Evolutionary conservation across 192 early-diverging fungal species (phyloP).

Genomic region (Podila clonocystis): DNA sequence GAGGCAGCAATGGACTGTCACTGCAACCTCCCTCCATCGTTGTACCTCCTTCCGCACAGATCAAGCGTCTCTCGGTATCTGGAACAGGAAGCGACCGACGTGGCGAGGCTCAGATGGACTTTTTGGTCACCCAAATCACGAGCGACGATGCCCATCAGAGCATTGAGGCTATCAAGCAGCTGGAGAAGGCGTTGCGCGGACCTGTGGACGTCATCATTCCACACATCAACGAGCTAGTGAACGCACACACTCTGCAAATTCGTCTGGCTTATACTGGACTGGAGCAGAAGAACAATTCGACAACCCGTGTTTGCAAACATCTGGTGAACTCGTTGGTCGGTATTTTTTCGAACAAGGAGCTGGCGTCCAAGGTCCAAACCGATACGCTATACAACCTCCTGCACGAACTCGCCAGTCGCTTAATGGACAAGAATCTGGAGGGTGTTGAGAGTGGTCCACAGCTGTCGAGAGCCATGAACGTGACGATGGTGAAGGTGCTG

Average conservation of each 20-base stretch:
- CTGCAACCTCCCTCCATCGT: slow-evolving; percentile 31
- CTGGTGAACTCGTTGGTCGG: slow-evolving; percentile 79
- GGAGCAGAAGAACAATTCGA: slow-evolving; percentile 58
- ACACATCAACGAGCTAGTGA: slow-evolving; percentile 73
- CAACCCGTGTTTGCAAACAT: slow-evolving; percentile 82
- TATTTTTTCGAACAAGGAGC: slow-evolving; percentile 74
- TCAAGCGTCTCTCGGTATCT: slow-evolving; percentile 39
- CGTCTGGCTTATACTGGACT: slow-evolving; percentile 74
- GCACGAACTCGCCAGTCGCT: slow-evolving; percentile 79
- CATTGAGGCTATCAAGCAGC: slow-evolving; percentile 78
- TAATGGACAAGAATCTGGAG: slow-evolving; percentile 82
- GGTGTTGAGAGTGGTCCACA: slow-evolving; percentile 65
- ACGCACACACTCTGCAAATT: slow-evolving; percentile 77
- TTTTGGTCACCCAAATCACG: slow-evolving; percentile 75
- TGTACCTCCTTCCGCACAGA: slow-evolving; percentile 40
- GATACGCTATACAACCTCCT: slow-evolving; percentile 75
- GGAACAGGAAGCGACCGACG: slow-evolving; percentile 31
- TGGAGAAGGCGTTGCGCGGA: slow-evolving; percentile 71
- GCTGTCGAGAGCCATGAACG: slow-evolving; percentile 81
- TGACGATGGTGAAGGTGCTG: slow-evolving; percentile 89
- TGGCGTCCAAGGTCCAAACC: slow-evolving; percentile 72
- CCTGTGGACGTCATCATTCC: slow-evolving; percentile 62
- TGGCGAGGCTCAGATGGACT: slow-evolving; percentile 68
- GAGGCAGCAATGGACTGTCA: slow-evolving; percentile 6
- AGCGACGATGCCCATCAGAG: slow-evolving; percentile 68